phyloP scores from a whole-genome alignment of 805 yeast genomes.

The Blastobotrys americana region DNA sequence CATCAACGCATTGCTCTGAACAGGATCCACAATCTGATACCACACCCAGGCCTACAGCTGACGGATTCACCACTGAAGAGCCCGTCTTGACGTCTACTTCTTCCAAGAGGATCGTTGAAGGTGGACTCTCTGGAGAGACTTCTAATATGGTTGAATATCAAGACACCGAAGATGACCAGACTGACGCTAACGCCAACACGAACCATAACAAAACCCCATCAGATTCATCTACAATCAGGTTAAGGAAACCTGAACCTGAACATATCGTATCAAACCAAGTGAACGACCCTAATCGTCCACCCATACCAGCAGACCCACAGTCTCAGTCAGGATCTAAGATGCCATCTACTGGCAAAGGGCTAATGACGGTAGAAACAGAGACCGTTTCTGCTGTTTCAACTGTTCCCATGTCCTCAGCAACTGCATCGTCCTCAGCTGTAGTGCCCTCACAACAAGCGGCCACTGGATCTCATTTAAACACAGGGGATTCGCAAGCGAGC shows the following conservation, averaged over 20 bases:
- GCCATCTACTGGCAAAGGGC: not conserved
- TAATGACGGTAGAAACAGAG: conserved; percentile 54
- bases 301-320: too few species aligned
- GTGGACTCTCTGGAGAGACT: too few species aligned
- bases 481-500: conserved; percentile 4
- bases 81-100: too few species aligned
- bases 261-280: not conserved
- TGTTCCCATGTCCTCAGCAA: conserved; percentile 26
- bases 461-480: conserved; percentile 10
- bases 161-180: not conserved
- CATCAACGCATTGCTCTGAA: too few species aligned
- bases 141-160: too few species aligned
- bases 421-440: not conserved
- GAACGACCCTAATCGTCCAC: not conserved
- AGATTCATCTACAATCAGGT: not conserved
- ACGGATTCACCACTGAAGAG: too few species aligned
- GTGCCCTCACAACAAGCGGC: not conserved
- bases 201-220: not conserved
- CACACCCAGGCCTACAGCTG: too few species aligned
- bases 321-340: too few species aligned
- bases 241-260: not conserved
- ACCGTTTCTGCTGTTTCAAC: conserved; percentile 46
- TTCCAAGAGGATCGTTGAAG: too few species aligned
- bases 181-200: not conserved
- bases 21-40: too few species aligned